A percentile compares a stretch with the other conserved stretches of the same genome.
Conservation (phyloP, 805 yeast genomes). For the Yamadazyma phyllophila region DNA sequence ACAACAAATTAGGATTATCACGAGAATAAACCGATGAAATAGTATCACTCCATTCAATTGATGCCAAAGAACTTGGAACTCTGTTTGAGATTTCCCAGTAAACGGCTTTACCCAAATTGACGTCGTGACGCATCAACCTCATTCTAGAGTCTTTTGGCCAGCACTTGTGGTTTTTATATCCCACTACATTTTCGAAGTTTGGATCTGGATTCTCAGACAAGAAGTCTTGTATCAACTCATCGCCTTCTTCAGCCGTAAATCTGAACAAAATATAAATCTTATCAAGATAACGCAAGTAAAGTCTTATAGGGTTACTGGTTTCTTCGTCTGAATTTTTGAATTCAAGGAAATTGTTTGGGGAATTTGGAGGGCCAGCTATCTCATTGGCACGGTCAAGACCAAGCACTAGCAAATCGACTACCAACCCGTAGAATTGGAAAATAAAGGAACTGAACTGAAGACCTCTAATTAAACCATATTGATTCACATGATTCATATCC, state of each 20-base stretch:
- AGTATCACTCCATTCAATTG: conserved; percentile 75
- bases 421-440: conserved; percentile 85
- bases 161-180: conserved; percentile 83
- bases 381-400: conserved; percentile 88
- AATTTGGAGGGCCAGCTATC: conserved; percentile 71
- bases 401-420: conserved; percentile 73
- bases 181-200: conserved; percentile 79
- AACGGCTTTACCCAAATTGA: conserved; percentile 85
- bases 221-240: conserved; percentile 71
- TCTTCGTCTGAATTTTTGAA: conserved; percentile 61
- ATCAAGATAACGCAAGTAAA: conserved; percentile 82
- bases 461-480: conserved; percentile 84
- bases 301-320: conserved; percentile 67
- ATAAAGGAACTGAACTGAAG: conserved; percentile 88
- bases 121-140: conserved; percentile 89
- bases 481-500: conserved; percentile 93
- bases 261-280: conserved; percentile 76
- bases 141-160: conserved; percentile 95
- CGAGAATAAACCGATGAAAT: conserved; percentile 85
- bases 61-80: conserved; percentile 71
- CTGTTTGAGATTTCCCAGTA: conserved; percentile 87
- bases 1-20: conserved; percentile 85
- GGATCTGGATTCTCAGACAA: conserved; percentile 89
- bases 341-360: conserved; percentile 78
- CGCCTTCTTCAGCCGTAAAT: conserved; percentile 69